These are phyloP conservation scores for Colletotrichum musae DNA, from an alignment of 2,329 filamentous ascomycete genomes.

Conservation along the genomic window DNA sequence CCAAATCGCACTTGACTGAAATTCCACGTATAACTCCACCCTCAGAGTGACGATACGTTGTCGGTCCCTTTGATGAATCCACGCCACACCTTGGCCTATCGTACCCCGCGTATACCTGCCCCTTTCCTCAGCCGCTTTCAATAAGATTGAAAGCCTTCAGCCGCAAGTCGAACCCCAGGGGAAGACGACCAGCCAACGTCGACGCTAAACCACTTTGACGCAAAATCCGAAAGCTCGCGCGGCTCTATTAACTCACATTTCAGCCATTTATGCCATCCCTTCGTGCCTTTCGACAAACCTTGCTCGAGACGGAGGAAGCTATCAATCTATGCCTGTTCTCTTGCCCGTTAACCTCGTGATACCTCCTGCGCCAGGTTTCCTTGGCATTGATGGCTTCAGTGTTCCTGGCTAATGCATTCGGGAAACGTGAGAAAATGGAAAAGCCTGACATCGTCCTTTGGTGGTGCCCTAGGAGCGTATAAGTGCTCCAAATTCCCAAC, in stretches of 20 bases:
- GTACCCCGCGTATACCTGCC: background rate
- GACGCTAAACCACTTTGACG: slow-evolving; percentile 15
- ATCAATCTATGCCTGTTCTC: background rate
- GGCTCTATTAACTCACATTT: slow-evolving; percentile 1
- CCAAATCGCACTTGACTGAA: too few species aligned
- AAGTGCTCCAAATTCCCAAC: background rate
- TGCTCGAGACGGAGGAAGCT: background rate
- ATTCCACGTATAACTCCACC: too few species aligned
- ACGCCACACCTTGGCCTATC: background rate
- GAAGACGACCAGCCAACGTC: background rate
- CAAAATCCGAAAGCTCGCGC: slow-evolving; percentile 15
- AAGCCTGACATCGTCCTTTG: too few species aligned
- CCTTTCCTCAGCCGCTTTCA: slow-evolving; percentile 4
- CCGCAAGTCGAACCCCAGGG: background rate
- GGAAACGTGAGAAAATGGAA: too few species aligned
- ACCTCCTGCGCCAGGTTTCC: background rate
- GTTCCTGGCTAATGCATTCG: background rate
- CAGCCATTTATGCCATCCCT: slow-evolving; percentile 1
- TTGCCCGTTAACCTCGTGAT: background rate
- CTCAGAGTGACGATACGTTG: too few species aligned
- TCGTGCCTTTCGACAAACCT: background rate
- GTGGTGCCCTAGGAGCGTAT: background rate
- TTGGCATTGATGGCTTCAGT: background rate
- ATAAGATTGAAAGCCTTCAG: background rate
- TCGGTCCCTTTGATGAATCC: background rate